These are phyloP conservation scores for Nematocida sp. DNA, from an alignment of 371 early-diverging fungal genomes.

Conservation along the genomic window DNA sequence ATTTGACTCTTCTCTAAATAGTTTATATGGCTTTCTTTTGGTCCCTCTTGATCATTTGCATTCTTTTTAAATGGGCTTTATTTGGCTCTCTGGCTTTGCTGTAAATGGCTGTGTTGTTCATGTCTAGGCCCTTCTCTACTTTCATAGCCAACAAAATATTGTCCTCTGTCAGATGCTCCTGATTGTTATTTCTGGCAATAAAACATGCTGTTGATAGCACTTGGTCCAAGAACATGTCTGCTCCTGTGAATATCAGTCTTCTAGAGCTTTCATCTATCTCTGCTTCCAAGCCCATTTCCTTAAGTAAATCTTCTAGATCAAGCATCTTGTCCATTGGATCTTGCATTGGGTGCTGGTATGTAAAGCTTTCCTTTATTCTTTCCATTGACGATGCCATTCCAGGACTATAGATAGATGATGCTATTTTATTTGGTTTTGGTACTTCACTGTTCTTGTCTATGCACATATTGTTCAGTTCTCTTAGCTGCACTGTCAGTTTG, in stretches of 20 bases:
- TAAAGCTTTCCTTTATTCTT: background rate
- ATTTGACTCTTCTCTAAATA: no score
- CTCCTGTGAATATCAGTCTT: conserved; percentile 9
- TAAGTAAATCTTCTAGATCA: conserved; percentile 28
- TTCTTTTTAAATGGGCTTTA: conserved; percentile 26
- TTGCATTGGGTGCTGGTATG: background rate
- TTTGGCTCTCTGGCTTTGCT: conserved; percentile 33
- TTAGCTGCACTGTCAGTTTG: conserved; percentile 31
- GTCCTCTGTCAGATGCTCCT: conserved; percentile 33
- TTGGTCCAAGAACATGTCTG: conserved; percentile 45
- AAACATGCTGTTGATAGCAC: conserved; percentile 43
- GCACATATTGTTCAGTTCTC: conserved; percentile 43
- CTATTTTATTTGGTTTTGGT: background rate
- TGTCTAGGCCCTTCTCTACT: conserved; percentile 15
- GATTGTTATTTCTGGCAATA: conserved; percentile 30
- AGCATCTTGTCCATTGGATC: conserved; percentile 29
- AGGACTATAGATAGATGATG: background rate
- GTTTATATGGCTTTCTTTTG: conserved; percentile 19
- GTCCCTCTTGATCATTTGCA: conserved; percentile 33
- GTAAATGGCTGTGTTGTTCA: conserved; percentile 16
- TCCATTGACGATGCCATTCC: background rate
- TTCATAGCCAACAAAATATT: conserved; percentile 40
- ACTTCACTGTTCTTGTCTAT: background rate
- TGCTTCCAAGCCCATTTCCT: conserved; percentile 32
- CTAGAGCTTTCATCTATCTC: conserved; percentile 5